Conservation (phyloP, 768 basidiomycete species). For the Phanerodontia chrysosporium region DNA sequence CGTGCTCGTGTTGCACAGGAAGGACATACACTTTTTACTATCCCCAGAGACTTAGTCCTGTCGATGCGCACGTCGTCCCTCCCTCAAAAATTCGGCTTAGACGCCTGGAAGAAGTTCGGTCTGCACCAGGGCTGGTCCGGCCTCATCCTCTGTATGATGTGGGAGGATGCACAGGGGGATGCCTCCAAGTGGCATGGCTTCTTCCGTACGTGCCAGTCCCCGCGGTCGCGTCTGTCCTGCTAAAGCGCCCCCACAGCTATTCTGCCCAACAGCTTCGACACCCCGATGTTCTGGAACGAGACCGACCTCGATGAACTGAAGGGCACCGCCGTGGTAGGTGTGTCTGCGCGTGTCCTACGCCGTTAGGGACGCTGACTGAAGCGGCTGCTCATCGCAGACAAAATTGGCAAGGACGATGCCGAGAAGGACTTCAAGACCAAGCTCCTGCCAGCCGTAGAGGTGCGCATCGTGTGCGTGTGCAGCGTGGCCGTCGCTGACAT, state of each 20-base stretch:
- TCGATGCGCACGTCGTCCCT: slow-evolving; percentile 75
- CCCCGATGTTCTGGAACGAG: slow-evolving; percentile 91
- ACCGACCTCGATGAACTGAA: slow-evolving; percentile 68
- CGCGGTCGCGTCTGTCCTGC: background rate
- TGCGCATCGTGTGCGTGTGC: slow-evolving; percentile 27
- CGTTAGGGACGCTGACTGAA: background rate
- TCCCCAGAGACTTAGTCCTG: slow-evolving; percentile 75
- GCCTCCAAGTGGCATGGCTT: slow-evolving; percentile 70
- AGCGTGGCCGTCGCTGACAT: background rate
- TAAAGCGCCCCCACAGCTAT: slow-evolving; percentile 36
- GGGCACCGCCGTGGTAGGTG: slow-evolving; percentile 87
- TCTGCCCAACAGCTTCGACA: slow-evolving; percentile 73
- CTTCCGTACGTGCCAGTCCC: slow-evolving; percentile 45
- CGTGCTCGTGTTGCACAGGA: slow-evolving; percentile 56
- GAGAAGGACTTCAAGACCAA: slow-evolving; percentile 66
- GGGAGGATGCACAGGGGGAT: slow-evolving; percentile 70
- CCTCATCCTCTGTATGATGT: slow-evolving; percentile 93
- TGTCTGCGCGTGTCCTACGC: slow-evolving; percentile 22
- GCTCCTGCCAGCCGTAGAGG: slow-evolving; percentile 68
- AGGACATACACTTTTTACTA: slow-evolving; percentile 72
- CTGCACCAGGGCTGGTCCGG: slow-evolving; percentile 80
- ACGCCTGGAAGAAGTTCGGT: slow-evolving; percentile 57
- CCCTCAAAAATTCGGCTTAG: slow-evolving; percentile 50
- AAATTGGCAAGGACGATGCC: slow-evolving; percentile 82
- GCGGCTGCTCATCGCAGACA: slow-evolving; percentile 43